phyloP scores from a whole-genome alignment of 129 eudicot genomes.

The Ambrosia trifida region DNA sequence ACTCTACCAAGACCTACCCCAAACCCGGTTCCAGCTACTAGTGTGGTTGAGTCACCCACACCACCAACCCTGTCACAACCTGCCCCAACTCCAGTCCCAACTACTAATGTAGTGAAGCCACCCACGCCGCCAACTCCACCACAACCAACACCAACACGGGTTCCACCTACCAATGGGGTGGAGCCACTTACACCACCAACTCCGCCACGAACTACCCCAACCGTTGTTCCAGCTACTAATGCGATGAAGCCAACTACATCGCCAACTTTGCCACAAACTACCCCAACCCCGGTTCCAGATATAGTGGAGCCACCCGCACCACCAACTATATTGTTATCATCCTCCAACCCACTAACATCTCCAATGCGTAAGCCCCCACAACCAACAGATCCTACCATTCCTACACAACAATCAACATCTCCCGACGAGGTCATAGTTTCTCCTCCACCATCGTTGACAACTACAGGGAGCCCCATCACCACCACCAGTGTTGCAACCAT shows the following conservation, averaged over 20 bases:
- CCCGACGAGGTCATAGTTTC: neutral
- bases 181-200: conserved; percentile 19
- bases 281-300: too few species aligned
- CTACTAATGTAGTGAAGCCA: too few species aligned
- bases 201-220: too few species aligned
- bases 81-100: too few species aligned
- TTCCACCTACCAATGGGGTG: too few species aligned
- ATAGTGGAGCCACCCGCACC: conserved; percentile 25
- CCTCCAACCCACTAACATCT: neutral
- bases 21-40: neutral
- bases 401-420: conserved; percentile 29
- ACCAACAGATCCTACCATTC: conserved; percentile 13
- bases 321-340: neutral
- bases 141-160: too few species aligned
- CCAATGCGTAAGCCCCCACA: conserved; percentile 27
- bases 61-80: neutral
- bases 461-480: conserved; percentile 19
- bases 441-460: neutral
- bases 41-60: conserved; percentile 20
- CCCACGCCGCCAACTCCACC: conserved; percentile 15
- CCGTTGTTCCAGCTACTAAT: too few species aligned
- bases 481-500: conserved; percentile 17
- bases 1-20: too few species aligned
- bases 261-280: too few species aligned
- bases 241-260: too few species aligned